Evolutionary conservation across 164 flowering plant species (phyloP), one percentile per base, ranked within the genome.

Genomic region (Sedum album): DNA sequence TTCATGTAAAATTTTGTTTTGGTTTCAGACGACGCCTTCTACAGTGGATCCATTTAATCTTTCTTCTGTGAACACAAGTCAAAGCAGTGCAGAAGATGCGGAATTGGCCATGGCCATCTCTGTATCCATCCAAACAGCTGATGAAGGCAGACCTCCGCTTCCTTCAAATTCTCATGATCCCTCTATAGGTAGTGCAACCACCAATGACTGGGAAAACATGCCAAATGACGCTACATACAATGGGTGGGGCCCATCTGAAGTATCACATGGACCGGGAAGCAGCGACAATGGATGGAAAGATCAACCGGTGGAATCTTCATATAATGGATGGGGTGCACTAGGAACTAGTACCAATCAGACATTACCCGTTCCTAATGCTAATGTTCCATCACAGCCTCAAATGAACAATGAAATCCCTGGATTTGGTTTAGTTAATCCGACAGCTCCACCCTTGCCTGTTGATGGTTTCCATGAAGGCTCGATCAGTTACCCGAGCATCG

Each of bases 241-340:
- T 26, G 73, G 73, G 14, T 71, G 74, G 73, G 77, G 73, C 20
- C 21, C 73, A 31, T 49, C 70, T 39, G 39, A 18, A 25, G 63
- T 38, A 60, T 30, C 68, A 5, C 33, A 36, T n/a, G 70, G 64
- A 25, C 53, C 69, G 68, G 51, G 28, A 15, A 65, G 71, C 31
- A 64, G 71, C 46, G 65, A 66, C 68, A 71, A 65, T 68, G 76
- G 71, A 31, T 70, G 71, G 76, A 30, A 21, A 35, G 61, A 71
- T 74, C 65, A 67, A 65, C 66, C 60, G 33, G 60, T 28, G 67
- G 68, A 67, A 17, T 53, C 68, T 49, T 67, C 68, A 28, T 68
- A 63, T 64, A 74, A 68, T 55, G 76, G 76, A n/a, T 70, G 76
- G 76, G 68, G 60, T 26, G n/a, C n/a, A n/a, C n/a, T n/a, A n/a